phyloP scores from a whole-genome alignment of 2,329 filamentous ascomycete genomes.

The Achaetomium macrosporum region DNA sequence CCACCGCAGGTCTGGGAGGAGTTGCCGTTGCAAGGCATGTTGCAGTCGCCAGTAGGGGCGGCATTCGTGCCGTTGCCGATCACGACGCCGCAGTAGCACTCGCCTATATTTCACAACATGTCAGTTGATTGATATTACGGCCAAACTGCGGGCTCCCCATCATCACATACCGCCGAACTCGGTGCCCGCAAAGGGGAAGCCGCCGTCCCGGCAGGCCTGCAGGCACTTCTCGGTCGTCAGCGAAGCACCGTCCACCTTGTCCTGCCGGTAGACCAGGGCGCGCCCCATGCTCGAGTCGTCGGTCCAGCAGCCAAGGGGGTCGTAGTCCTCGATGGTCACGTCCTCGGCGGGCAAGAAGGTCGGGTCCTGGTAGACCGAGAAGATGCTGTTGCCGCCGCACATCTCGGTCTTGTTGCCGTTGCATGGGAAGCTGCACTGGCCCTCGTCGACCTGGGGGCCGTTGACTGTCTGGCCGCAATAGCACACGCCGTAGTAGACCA shows the following conservation, averaged over 20 bases:
- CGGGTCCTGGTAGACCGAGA: conserved; percentile 45
- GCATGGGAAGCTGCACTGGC: conserved; percentile 53
- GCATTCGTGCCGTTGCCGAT: conserved; percentile 42
- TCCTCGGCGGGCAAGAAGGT: conserved; percentile 42
- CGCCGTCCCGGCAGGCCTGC: conserved; percentile 36
- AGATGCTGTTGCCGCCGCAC: conserved; percentile 43
- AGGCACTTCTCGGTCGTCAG: conserved; percentile 42
- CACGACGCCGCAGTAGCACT: conserved; percentile 49
- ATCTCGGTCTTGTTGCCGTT: conserved; percentile 39
- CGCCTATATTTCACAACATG: conserved; percentile 22
- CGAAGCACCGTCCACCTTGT: conserved; percentile 30
- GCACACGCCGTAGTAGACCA: conserved; percentile 48
- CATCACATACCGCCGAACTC: conserved; percentile 37
- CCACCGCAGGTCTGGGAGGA: conserved; percentile 39
- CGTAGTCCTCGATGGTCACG: conserved; percentile 47
- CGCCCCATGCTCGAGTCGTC: conserved; percentile 38
- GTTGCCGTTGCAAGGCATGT: conserved; percentile 48
- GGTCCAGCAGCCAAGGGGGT: conserved; percentile 56
- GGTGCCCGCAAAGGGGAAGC: conserved; percentile 44
- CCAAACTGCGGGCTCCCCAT: background rate
- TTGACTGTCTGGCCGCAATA: conserved; percentile 48
- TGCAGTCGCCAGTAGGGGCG: conserved; percentile 38
- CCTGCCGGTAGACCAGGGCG: conserved; percentile 41
- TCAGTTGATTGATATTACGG: background rate
- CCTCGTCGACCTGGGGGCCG: conserved; percentile 45